Evolutionary conservation across 2,329 filamentous ascomycete genomes (phyloP).

Genomic region (Nemania abortiva): DNA sequence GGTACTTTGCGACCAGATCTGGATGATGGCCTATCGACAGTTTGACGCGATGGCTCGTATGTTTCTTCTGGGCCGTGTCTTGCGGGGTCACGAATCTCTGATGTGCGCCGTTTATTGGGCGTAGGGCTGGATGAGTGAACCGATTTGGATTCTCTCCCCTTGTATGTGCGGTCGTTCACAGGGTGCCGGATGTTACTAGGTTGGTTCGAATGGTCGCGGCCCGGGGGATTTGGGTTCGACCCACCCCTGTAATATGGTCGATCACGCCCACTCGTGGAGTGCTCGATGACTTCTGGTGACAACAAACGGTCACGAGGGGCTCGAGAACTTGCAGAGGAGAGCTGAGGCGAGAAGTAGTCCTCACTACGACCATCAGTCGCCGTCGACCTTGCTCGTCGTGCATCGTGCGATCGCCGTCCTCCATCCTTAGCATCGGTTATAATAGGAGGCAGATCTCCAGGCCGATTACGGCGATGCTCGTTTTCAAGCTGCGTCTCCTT

Average conservation of each 20-base stretch:
- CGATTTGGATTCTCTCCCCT: constrained; percentile 40
- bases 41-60: constrained; percentile 40
- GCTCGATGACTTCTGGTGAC: constrained; percentile 60
- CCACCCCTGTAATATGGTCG: constrained; percentile 48
- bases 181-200: constrained; percentile 40
- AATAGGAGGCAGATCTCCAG: constrained; percentile 50
- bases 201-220: constrained; percentile 43
- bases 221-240: constrained; percentile 39
- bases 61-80: constrained; percentile 43
- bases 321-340: constrained; percentile 43
- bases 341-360: constrained; percentile 52
- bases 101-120: constrained; percentile 44
- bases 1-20: constrained; percentile 39
- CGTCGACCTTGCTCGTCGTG: constrained; percentile 46
- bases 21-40: constrained; percentile 39
- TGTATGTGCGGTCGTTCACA: constrained; percentile 42
- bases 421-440: constrained; percentile 44
- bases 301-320: constrained; percentile 55
- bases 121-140: constrained; percentile 44
- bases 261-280: constrained; percentile 50
- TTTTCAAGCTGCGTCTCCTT: constrained; percentile 39
- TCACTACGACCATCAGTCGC: constrained; percentile 47
- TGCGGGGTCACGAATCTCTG: constrained; percentile 44
- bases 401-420: constrained; percentile 40
- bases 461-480: constrained; percentile 46